phyloP scores from a whole-genome alignment of 2,329 filamentous ascomycete genomes.

The Colletotrichum trifolii region DNA sequence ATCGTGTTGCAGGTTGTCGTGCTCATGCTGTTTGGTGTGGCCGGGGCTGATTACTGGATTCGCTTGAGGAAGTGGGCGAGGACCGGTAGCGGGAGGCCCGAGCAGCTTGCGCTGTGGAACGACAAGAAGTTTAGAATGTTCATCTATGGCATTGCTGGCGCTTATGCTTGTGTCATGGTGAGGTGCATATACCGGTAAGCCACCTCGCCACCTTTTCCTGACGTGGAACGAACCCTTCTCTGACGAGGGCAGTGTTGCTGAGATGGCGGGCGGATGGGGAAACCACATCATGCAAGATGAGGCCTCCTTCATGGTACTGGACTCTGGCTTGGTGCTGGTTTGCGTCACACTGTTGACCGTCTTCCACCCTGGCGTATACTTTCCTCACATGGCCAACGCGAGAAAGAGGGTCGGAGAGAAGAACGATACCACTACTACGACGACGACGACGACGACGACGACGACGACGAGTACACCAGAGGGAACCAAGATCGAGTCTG shows the following conservation, averaged over 20 bases:
- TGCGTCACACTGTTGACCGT: conserved; percentile 60
- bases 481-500: conserved; percentile 29
- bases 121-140: conserved; percentile 57
- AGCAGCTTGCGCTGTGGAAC: conserved; percentile 51
- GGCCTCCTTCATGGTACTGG: conserved; percentile 68
- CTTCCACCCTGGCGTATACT: conserved; percentile 66
- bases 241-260: conserved; percentile 61
- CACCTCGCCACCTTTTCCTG: conserved; percentile 11
- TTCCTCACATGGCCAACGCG: conserved; percentile 62
- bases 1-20: conserved; percentile 65
- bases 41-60: conserved; percentile 58
- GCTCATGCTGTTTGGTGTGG: conserved; percentile 56
- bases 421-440: conserved; percentile 37
- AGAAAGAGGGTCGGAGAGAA: conserved; percentile 38
- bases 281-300: conserved; percentile 73
- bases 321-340: conserved; percentile 62
- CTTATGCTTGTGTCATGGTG: conserved; percentile 59
- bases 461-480: conserved; percentile 21
- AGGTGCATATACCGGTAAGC: conserved; percentile 66
- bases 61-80: conserved; percentile 54
- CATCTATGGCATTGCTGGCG: conserved; percentile 54
- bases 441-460: conserved; percentile 35
- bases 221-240: background rate
- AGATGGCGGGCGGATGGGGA: conserved; percentile 74
- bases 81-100: conserved; percentile 40